Percentiles rank a stretch among this genome's conserved stretches.
phyloP scores from a whole-genome alignment of 345 rosid species.

The Alliaria petiolata region DNA sequence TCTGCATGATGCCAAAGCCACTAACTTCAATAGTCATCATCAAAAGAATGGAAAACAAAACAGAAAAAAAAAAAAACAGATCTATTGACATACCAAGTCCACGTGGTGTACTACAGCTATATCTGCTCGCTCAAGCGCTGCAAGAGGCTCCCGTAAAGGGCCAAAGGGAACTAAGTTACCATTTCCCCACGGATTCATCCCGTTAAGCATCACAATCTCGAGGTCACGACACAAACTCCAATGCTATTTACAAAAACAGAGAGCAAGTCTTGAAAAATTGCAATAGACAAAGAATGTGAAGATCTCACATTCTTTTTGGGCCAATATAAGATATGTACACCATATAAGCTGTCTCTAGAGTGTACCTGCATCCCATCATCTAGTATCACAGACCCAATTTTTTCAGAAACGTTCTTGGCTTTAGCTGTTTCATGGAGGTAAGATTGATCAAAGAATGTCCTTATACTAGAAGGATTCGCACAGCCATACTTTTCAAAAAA shows the following conservation, averaged over 20 bases:
- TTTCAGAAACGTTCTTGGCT: conserved; percentile 14
- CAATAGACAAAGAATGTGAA: neutral
- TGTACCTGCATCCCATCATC: conserved; percentile 97
- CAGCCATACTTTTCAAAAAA: conserved; percentile 54
- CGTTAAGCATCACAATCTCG: conserved; percentile 84
- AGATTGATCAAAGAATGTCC: conserved; percentile 8
- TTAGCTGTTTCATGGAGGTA: conserved; percentile 8
- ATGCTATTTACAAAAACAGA: conserved; percentile 51
- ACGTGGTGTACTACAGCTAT: conserved; percentile 63
- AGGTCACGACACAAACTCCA: conserved; percentile 74
- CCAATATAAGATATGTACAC: too few species aligned
- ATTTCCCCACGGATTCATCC: conserved; percentile 79
- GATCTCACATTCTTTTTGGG: neutral
- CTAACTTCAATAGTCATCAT: conserved; percentile 14
- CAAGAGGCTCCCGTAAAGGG: conserved; percentile 77
- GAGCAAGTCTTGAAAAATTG: conserved; percentile 5
- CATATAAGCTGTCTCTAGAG: too few species aligned
- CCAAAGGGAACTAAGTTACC: conserved; percentile 60
- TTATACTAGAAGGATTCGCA: conserved; percentile 29
- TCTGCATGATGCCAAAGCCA: conserved; percentile 39
- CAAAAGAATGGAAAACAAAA: neutral
- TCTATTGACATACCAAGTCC: conserved; percentile 44
- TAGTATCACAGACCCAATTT: conserved; percentile 50
- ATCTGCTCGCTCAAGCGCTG: conserved; percentile 59
- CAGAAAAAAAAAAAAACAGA: neutral